Evolutionary conservation across 164 flowering plant genomes (phyloP).

Genomic region (Magnolia kwangsiensis): DNA sequence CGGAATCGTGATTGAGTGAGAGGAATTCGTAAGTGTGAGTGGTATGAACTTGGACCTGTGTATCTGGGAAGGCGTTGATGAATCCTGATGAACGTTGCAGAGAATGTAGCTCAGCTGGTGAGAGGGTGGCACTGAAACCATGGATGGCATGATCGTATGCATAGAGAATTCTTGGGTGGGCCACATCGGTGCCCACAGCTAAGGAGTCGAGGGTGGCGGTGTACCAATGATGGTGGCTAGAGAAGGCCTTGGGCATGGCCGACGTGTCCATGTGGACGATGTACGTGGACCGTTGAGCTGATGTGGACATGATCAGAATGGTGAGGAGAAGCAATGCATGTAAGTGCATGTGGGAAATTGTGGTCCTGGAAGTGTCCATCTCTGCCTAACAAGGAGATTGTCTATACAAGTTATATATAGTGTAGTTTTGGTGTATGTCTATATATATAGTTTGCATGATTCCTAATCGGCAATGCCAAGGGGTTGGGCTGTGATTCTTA

Average conservation of each 20-base stretch:
- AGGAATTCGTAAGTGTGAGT: constrained; percentile 17
- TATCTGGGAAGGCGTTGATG: constrained; percentile 5
- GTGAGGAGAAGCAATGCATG: constrained; percentile 14
- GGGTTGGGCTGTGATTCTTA: no score
- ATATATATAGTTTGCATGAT: no score
- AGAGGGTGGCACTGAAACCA: constrained; percentile 16
- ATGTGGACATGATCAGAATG: neutral
- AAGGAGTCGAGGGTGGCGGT: constrained; percentile 30
- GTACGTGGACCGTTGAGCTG: constrained; percentile 20
- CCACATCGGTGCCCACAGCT: neutral
- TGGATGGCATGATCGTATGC: constrained; percentile 14
- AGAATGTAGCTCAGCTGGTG: constrained; percentile 1
- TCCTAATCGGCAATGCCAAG: no score
- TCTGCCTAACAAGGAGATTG: neutral
- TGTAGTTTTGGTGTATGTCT: no score
- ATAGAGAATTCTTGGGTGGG: constrained; percentile 1
- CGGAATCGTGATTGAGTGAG: constrained; percentile 4
- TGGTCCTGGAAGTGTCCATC: neutral
- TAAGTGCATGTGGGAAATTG: constrained; percentile 2
- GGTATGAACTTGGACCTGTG: constrained; percentile 5
- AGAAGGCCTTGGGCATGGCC: constrained; percentile 40
- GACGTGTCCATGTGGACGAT: constrained; percentile 62
- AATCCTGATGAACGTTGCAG: constrained; percentile 8
- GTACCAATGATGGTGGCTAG: constrained; percentile 42
- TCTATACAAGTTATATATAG: no score